Base-by-base conservation (phyloP, 73 alveolate species). In the Paramecium biaurelia region DNA sequence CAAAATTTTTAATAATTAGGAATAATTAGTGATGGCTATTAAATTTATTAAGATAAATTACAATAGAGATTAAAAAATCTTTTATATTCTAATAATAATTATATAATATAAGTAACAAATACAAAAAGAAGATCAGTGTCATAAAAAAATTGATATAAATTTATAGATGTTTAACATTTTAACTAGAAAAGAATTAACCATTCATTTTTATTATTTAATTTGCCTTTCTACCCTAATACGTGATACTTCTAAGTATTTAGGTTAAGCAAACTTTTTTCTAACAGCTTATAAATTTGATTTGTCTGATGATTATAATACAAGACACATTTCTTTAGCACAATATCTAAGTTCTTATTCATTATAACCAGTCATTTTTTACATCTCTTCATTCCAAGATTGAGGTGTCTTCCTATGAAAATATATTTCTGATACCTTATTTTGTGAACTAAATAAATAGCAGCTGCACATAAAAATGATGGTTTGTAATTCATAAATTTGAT, bases 221-320 rank as follows among this genome's bases (percentile, higher is more conserved):
- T 72, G n/a, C 18, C 86, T 79, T 47, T 79, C 90, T 18, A 94
- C 92, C 74, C 93, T 93, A 57, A 93, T 95, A 37, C 92, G 95
- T 43, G 97, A 85, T 37, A 95, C 97, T 86, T 94, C 97, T 35
- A 24, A 63, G 76, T 59, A 95, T 79, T 95, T 95, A 57, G 92
- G 32, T 57, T 92, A 74, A 67, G 97, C 92, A 92, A 95, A 95
- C 95, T 95, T 95, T 86, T 86, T 95, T 45, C 94, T 95, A 6
- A 95, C 96, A 12, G 98, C 97, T 85, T 93, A 92, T 56, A 95
- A 92, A 85, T 72, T 72, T 8, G 59, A 35, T 85, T 89, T 38
- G 76, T 86, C 85, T 72, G 59, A 41, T 24, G 85, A 57, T 49
- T 59, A 57, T 63, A 87, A 57, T 3, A 72, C 41, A 28, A 72